These are phyloP conservation scores for Plasmodium fragile DNA, from an alignment of 169 alveolate genomes.

Conservation along the genomic window DNA sequence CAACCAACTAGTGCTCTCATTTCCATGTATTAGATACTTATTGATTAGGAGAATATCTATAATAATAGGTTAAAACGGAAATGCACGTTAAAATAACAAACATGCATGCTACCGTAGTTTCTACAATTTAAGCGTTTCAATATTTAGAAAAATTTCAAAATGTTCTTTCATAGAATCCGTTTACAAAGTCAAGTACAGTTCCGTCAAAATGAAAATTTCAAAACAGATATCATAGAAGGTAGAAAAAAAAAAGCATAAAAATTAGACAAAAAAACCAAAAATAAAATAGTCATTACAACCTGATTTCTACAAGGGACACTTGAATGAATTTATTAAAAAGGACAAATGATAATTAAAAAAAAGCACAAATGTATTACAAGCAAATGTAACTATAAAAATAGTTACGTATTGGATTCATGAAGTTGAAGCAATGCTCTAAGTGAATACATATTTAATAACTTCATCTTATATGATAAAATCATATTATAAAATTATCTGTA, in stretches of 20 bases:
- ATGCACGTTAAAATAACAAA: neutral
- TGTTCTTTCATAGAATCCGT: neutral
- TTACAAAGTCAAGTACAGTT: neutral
- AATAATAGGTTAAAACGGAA: neutral
- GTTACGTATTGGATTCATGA: neutral
- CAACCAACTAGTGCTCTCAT: neutral
- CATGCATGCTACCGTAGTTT: neutral
- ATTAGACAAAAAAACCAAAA: no score
- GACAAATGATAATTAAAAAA: neutral
- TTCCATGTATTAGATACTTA: neutral
- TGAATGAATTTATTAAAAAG: neutral
- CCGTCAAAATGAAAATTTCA: neutral
- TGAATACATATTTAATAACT: neutral
- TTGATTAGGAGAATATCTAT: neutral
- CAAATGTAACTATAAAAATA: neutral
- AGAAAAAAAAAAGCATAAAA: neutral
- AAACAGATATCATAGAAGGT: neutral
- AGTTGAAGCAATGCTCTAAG: neutral
- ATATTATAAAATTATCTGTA: neutral
- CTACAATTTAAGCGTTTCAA: neutral
- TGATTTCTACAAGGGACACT: no score
- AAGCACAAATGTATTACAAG: neutral
- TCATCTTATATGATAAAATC: neutral
- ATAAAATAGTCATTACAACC: no score
- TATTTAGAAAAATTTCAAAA: neutral